phyloP scores from a whole-genome alignment of 1,139 yeast genomes.

The Pichiaceae sp. region DNA sequence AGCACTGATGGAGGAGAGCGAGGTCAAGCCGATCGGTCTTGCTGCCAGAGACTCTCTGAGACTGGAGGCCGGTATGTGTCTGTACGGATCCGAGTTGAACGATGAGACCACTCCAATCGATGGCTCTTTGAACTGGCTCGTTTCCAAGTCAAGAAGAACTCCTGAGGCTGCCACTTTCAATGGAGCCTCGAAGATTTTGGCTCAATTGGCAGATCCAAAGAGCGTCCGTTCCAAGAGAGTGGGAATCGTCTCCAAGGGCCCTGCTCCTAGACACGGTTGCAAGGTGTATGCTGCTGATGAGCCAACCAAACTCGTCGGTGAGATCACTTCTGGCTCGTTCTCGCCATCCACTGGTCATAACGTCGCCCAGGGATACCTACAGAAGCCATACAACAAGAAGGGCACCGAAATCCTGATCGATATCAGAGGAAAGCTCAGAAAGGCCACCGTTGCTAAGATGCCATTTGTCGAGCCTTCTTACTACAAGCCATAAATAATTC shows the following conservation, averaged over 20 bases:
- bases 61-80: constrained; percentile 96
- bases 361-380: constrained; percentile 85
- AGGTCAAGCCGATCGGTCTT: constrained; percentile 82
- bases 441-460: constrained; percentile 66
- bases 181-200: constrained; percentile 63
- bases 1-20: constrained; percentile 44
- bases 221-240: constrained; percentile 58
- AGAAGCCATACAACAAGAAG: constrained; percentile 62
- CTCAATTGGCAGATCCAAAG: constrained; percentile 59
- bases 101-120: constrained; percentile 83
- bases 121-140: constrained; percentile 82
- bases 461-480: constrained; percentile 78
- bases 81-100: constrained; percentile 85
- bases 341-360: constrained; percentile 84
- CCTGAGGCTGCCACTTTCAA: constrained; percentile 45
- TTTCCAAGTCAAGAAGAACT: constrained; percentile 70
- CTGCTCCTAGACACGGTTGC: constrained; percentile 87
- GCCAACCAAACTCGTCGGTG: constrained; percentile 52
- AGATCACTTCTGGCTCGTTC: constrained; percentile 82
- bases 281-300: constrained; percentile 47
- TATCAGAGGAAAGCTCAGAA: constrained; percentile 76
- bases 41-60: constrained; percentile 96
- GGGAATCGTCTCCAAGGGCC: constrained; percentile 71
- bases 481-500: constrained; percentile 32
- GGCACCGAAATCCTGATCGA: constrained; percentile 72